These are phyloP conservation scores for Narthecium ossifragum DNA, from an alignment of 106 monocot species.

Conservation along the genomic window DNA sequence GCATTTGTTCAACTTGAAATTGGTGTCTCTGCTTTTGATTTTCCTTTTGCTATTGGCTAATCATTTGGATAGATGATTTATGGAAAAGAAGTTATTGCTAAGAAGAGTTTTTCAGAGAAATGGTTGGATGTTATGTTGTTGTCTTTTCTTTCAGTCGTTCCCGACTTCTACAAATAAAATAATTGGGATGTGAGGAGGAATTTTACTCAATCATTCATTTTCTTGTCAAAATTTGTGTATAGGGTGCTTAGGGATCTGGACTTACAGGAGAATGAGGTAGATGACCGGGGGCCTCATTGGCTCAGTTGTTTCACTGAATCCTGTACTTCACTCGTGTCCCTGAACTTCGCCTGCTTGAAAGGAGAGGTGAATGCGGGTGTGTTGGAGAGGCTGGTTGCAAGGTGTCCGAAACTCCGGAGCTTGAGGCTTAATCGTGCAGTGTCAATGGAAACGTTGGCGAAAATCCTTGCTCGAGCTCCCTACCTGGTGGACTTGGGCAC, in stretches of 20 bases:
- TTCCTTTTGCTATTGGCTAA: no score
- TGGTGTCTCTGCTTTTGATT: no score
- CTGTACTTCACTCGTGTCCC: constrained; percentile 29
- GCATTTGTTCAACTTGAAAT: no score
- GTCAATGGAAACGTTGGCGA: constrained; percentile 15
- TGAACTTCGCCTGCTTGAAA: constrained; percentile 37
- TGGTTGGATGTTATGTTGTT: no score
- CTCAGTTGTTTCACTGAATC: constrained; percentile 33
- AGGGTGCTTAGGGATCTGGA: constrained; percentile 33
- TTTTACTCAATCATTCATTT: no score
- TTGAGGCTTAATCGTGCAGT: constrained; percentile 22
- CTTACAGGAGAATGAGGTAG: constrained; percentile 33
- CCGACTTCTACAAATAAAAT: no score
- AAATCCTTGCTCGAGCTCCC: constrained; percentile 20
- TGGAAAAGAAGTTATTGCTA: no score
- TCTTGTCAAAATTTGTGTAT: no score
- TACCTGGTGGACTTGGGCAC: constrained; percentile 37
- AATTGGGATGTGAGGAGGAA: no score
- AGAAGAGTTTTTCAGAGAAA: no score
- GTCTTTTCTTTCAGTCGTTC: no score
- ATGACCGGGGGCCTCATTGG: constrained; percentile 26
- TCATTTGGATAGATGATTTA: no score
- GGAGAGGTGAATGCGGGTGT: constrained; percentile 28
- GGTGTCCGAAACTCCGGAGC: constrained; percentile 30
- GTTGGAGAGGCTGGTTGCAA: constrained; percentile 25